phyloP scores from a whole-genome alignment of 306 rosid species.

The Mimosa pudica region DNA sequence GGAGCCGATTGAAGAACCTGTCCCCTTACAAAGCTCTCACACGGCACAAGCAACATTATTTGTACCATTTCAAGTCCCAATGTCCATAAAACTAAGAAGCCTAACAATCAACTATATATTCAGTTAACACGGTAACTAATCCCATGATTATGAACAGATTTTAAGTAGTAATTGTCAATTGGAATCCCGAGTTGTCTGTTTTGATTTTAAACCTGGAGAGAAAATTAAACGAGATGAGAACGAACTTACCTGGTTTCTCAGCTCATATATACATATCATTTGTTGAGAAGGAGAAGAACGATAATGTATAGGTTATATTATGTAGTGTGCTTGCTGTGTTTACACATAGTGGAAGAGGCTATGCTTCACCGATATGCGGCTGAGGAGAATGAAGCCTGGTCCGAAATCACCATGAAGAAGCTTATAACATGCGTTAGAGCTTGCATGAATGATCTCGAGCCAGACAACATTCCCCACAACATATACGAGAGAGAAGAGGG shows the following conservation, averaged over 20 bases:
- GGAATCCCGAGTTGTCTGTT: conserved; percentile 8
- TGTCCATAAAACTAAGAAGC: conserved; percentile 9
- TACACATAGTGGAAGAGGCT: no score
- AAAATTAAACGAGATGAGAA: conserved; percentile 1
- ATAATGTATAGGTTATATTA: neutral
- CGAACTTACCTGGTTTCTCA: neutral
- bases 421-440: conserved; percentile 18
- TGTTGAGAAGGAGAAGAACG: neutral
- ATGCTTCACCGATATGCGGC: conserved; percentile 25
- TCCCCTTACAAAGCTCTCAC: conserved; percentile 23
- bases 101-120: conserved; percentile 25
- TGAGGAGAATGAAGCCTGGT: conserved; percentile 98
- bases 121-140: conserved; percentile 2
- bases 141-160: conserved; percentile 30
- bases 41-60: conserved; percentile 9
- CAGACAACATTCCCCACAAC: conserved; percentile 85
- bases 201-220: neutral
- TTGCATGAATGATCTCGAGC: conserved; percentile 65
- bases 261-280: neutral
- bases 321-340: neutral
- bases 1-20: conserved; percentile 24
- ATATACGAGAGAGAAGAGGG: conserved; percentile 46
- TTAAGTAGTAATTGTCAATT: conserved; percentile 6
- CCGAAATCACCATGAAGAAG: conserved; percentile 59
- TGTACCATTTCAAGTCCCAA: conserved; percentile 19